phyloP scores from a whole-genome alignment of 179 eudicot genomes.

The Dionaea muscipula region DNA sequence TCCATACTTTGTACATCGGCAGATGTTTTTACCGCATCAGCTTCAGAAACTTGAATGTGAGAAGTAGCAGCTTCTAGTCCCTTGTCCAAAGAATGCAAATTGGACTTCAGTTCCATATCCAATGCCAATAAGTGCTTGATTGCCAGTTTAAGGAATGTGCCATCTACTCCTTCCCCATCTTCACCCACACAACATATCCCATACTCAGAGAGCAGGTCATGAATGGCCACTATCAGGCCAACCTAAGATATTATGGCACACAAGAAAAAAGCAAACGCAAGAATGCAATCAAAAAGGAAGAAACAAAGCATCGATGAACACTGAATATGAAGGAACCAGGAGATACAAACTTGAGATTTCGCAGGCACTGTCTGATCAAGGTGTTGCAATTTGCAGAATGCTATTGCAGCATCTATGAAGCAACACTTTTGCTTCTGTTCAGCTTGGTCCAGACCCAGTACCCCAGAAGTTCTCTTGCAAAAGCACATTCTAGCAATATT shows the following conservation, averaged over 20 bases:
- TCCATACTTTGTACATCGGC: slow-evolving; percentile 18
- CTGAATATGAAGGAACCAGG: background rate
- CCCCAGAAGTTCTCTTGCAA: slow-evolving; percentile 46
- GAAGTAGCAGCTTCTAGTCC: slow-evolving; percentile 25
- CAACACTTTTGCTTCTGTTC: slow-evolving; percentile 51
- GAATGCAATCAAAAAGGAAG: background rate
- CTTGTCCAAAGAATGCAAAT: slow-evolving; percentile 28
- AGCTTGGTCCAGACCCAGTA: slow-evolving; percentile 30
- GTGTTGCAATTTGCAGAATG: slow-evolving; percentile 88
- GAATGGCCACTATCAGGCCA: slow-evolving; percentile 68
- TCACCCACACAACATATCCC: slow-evolving; percentile 82
- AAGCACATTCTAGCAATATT: slow-evolving; percentile 46
- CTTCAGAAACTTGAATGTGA: slow-evolving; percentile 22
- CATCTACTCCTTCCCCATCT: slow-evolving; percentile 79
- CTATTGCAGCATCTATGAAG: slow-evolving; percentile 70
- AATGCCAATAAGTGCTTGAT: slow-evolving; percentile 80
- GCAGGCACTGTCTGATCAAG: slow-evolving; percentile 47
- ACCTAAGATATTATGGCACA: slow-evolving; percentile 31
- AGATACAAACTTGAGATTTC: slow-evolving; percentile 54
- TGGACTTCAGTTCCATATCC: slow-evolving; percentile 78
- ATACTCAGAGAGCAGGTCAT: slow-evolving; percentile 84
- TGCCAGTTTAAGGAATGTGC: slow-evolving; percentile 87
- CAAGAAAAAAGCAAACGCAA: slow-evolving; percentile 1
- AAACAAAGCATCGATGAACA: background rate
- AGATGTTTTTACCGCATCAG: slow-evolving; percentile 21